Evolutionary conservation across 208 protist species (phyloP).

Genomic region (Spongospora subterranea): DNA sequence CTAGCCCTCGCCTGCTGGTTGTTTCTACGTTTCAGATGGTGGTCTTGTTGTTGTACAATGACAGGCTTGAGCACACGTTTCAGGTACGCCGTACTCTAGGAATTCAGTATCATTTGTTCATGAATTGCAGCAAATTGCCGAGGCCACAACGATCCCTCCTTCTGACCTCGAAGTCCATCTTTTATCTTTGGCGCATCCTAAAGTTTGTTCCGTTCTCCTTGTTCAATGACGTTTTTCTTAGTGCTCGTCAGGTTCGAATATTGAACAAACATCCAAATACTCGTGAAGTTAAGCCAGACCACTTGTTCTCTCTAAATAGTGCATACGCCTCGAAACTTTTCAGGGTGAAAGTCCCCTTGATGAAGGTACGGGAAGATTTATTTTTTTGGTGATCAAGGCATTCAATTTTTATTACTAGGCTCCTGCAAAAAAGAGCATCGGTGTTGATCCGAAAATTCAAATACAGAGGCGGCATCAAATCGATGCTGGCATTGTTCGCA

Average conservation of each 20-base stretch:
- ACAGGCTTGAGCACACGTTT: slow-evolving; percentile 57
- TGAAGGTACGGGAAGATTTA: slow-evolving; percentile 9
- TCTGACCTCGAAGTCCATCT: slow-evolving; percentile 60
- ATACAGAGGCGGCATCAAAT: slow-evolving; percentile 63
- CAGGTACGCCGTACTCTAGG: no score
- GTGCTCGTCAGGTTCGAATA: background rate
- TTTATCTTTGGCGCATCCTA: slow-evolving; percentile 62
- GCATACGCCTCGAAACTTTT: slow-evolving; percentile 50
- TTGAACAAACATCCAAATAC: slow-evolving; percentile 63
- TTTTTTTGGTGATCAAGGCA: background rate
- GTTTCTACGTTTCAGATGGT: slow-evolving; percentile 67
- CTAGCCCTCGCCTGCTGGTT: slow-evolving; percentile 53
- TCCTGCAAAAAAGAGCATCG: slow-evolving; percentile 49
- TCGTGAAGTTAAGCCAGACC: slow-evolving; percentile 43
- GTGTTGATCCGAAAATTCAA: slow-evolving; percentile 57
- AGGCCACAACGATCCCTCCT: slow-evolving; percentile 57
- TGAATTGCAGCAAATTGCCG: slow-evolving; percentile 57
- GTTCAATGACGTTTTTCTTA: background rate
- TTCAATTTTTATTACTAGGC: background rate
- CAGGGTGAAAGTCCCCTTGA: slow-evolving; percentile 60
- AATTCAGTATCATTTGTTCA: background rate
- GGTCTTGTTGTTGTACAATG: slow-evolving; percentile 62
- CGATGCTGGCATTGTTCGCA: slow-evolving; percentile 65
- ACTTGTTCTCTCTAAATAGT: slow-evolving; percentile 61
- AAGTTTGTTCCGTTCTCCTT: background rate